phyloP scores from a whole-genome alignment of 2,329 filamentous ascomycete species.

The Didymella pomorum region DNA sequence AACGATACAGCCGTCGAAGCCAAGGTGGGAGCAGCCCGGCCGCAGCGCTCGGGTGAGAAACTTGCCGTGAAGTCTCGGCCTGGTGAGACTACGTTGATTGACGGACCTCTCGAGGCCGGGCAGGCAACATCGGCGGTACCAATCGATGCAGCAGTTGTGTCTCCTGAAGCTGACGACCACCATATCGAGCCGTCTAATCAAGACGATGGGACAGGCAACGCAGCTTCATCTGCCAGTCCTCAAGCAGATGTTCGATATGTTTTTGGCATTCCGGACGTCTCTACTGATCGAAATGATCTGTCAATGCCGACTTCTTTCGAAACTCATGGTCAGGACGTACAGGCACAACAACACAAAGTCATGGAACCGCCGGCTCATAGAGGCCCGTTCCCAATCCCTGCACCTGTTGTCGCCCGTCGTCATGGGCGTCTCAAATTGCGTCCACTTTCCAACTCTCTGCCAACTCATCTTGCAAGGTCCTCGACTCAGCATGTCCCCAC shows the following conservation, averaged over 20 bases:
- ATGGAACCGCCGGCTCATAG: not conserved
- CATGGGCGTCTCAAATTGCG: not conserved
- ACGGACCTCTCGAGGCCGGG: not conserved
- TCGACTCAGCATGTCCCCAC: not conserved
- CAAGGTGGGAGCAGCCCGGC: not conserved
- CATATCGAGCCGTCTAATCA: not conserved
- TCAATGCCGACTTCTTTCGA: not conserved
- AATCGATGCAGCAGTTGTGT: not conserved
- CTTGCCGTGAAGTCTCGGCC: not conserved
- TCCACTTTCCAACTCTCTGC: no score
- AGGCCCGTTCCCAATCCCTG: no score
- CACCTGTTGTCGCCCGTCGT: no score
- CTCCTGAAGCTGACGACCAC: no score
- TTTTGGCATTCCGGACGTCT: not conserved
- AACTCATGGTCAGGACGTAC: no score
- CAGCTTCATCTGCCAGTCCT: not conserved
- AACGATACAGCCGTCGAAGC: not conserved
- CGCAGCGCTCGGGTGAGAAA: not conserved
- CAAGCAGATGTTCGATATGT: not conserved
- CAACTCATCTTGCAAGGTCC: not conserved
- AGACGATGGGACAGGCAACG: not conserved
- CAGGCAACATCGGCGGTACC: no score
- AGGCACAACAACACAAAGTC: not conserved
- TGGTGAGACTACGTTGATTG: not conserved
- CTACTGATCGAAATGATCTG: not conserved